phyloP scores from a whole-genome alignment of 352 stramenopile species.

The Phytophthora sp. region DNA sequence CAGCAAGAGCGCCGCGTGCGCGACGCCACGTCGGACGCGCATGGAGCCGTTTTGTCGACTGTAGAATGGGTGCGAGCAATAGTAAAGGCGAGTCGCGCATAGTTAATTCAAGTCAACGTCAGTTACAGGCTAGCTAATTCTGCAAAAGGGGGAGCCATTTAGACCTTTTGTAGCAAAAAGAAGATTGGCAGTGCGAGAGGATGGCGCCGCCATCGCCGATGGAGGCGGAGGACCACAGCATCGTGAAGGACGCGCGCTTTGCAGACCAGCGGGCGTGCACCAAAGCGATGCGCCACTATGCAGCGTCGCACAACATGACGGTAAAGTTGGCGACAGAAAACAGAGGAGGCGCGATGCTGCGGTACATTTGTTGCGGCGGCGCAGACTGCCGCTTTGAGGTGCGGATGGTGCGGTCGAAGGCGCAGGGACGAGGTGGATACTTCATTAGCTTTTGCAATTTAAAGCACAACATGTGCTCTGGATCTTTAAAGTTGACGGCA shows the following conservation, averaged over 20 bases:
- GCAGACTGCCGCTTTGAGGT: slow-evolving; percentile 6
- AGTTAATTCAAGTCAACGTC: slow-evolving; percentile 23
- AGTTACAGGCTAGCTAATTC: slow-evolving; percentile 5
- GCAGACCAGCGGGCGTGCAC: slow-evolving; percentile 12
- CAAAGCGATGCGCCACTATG: slow-evolving; percentile 5
- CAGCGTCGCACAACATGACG: slow-evolving; percentile 4
- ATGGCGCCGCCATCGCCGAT: too few relatives aligned
- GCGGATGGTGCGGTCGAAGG: background rate
- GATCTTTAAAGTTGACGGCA: background rate
- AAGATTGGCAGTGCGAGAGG: too few relatives aligned
- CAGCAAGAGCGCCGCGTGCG: slow-evolving; percentile 17
- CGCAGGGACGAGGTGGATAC: background rate
- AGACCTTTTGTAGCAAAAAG: too few relatives aligned
- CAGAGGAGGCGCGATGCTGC: background rate
- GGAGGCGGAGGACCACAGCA: background rate
- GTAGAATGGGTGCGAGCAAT: slow-evolving; percentile 7
- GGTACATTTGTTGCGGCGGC: slow-evolving; percentile 1
- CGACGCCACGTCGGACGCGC: background rate
- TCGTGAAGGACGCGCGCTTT: slow-evolving; percentile 3
- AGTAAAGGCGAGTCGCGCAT: background rate
- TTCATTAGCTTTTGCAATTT: slow-evolving; percentile 1
- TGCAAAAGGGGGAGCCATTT: background rate
- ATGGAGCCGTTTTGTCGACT: slow-evolving; percentile 22
- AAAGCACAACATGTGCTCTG: slow-evolving; percentile 4
- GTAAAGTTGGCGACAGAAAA: background rate